Evolutionary conservation across 1,139 yeast species (phyloP), one percentile per base, ranked within the genome.

Genomic region (Saccharomyces hybrid): DNA sequence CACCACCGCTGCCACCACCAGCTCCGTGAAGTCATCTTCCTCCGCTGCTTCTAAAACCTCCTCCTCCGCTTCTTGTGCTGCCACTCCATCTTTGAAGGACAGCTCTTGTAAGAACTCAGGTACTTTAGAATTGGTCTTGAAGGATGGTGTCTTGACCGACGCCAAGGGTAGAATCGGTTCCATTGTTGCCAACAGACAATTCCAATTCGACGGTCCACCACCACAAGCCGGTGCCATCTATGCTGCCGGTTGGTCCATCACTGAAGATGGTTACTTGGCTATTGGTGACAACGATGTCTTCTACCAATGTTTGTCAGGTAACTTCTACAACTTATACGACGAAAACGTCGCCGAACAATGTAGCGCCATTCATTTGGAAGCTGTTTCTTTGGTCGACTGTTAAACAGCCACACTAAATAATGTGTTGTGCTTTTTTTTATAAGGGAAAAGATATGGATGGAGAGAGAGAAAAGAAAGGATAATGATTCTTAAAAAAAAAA

Each of bases 331-430:
- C 23, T 20, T 20, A 1, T 20, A 20, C 23, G 23, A 20, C 23
- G 4, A 20, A 20, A 20, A 20, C 23, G 23, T 20, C 23, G 23
- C 23, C 23, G 23, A 20, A 51, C 90, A 85, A 72, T 86, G 95
- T 78, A 61, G 73, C 55, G 76, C 82, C 53, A 88, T 86, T 61
- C 73, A 84, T 70, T 79, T 86, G 66, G 78, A 77, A 60, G 73
- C 85, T 67, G 84, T 85, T 66, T 83, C 83, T 69, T 79, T 85
- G 66, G 78, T 84, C 61, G 63, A 71, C 52, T 85, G 91, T 77
- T 85, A 78, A 71, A 47, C 50, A 32, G 20, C 20, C 20, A 16
- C 20, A 16, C 20, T 16, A 16, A 16, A 2, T 16, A 2, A 16
- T 2, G 20, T 16, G 14, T 32, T 32, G 38, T 32, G 38, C 38